Conservation (phyloP, 2,329 filamentous ascomycete species). For the Aspergillus aculeatus region DNA sequence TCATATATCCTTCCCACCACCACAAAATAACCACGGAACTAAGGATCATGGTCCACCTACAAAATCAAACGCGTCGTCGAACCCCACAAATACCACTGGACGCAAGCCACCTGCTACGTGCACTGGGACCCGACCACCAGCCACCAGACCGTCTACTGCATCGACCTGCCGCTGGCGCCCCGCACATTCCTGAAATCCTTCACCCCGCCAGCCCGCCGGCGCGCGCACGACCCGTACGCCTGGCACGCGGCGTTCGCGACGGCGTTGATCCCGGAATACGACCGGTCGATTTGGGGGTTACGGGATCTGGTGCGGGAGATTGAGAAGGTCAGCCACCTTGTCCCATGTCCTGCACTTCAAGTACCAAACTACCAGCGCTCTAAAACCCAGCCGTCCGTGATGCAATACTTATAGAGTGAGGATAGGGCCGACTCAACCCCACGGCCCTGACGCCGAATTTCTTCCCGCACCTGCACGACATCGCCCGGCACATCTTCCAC, state of each 20-base stretch:
- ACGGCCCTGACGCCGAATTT: conserved; percentile 18
- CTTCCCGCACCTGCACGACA: conserved; percentile 31
- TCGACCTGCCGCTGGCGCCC: conserved; percentile 9
- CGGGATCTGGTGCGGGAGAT: conserved; percentile 29
- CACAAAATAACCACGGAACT: too few species aligned
- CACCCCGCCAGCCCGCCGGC: conserved; percentile 4
- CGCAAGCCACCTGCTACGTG: conserved; percentile 22
- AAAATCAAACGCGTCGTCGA: conserved; percentile 22
- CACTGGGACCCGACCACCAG: conserved; percentile 16
- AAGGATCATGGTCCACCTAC: conserved; percentile 26
- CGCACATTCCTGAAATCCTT: background rate
- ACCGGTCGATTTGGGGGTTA: conserved; percentile 30
- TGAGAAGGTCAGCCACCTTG: conserved; percentile 27
- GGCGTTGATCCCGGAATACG: conserved; percentile 23
- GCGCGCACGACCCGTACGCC: conserved; percentile 17
- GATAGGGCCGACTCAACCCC: conserved; percentile 11
- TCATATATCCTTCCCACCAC: too few species aligned
- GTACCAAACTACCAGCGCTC: too few species aligned
- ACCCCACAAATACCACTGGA: conserved; percentile 19
- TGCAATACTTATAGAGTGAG: too few species aligned
- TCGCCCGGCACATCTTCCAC: conserved; percentile 34
- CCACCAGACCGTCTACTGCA: conserved; percentile 15
- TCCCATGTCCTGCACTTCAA: too few species aligned
- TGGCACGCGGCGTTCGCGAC: conserved; percentile 27
- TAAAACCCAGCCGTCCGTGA: too few species aligned